Base-by-base conservation (phyloP, 441 rosid species). In the Omphalea diandra region DNA sequence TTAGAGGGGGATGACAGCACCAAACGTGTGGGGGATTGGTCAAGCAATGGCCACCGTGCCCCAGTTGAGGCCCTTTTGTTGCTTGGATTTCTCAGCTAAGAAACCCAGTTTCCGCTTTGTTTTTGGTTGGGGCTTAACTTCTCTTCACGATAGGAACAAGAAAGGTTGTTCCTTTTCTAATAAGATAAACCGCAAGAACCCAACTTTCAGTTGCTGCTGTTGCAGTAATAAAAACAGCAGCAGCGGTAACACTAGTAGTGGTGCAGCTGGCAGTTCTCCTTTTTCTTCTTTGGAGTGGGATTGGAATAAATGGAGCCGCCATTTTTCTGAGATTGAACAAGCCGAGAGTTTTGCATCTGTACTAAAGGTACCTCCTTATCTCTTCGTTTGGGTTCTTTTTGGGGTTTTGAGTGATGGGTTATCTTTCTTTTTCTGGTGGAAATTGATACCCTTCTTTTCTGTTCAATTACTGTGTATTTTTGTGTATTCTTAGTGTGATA, bases 231-330 rank as follows among this genome's bases (percentile, higher is more conserved):
- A 7, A 76, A 66, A 59, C 47, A 74, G 53, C 15, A 69, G 67
- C 69, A 61, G 8, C n/a, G n/a, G n/a, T 74, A 60, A 56, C 43
- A 67, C 40, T 15, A 75, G 50, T 63, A 55, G 55, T 33, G 14
- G 41, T 55, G 26, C 2, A 18, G 31, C 12, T 64, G 59, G 70
- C 35, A 11, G 35, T 22, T 9, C 61, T 56, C 40, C 71, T 12
- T 69, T 70, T 65, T 81, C 91, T 12, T 81, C 78, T 54, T 79
- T 81, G 64, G 86, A 83, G 38, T 94, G 97, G 97, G 97, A 90
- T 80, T 94, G 97, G 98, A 81, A 73, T 83, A 81, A 91, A 41
- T 94, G 98, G 98, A 86, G 68, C 63, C 95, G 90, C 49, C 93
- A 91, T 75, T 91, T 94, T 81, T 75, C 88, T 49, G 96, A 88